These are phyloP conservation scores for Crithidia fasciculata DNA, from an alignment of 208 protist species.

Conservation along the genomic window DNA sequence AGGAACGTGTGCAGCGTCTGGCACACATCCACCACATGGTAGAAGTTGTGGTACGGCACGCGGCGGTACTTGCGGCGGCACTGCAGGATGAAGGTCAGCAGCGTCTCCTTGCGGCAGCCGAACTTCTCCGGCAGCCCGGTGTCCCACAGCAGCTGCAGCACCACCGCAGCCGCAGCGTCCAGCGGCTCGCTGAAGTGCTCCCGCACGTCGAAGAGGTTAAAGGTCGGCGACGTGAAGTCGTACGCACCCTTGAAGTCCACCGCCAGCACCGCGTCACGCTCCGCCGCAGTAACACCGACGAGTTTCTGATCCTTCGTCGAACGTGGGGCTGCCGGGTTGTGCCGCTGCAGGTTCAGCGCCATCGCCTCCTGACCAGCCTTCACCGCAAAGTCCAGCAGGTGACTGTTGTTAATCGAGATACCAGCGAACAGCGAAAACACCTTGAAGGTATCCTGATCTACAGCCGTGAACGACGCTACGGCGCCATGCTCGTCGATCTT, in stretches of 20 bases:
- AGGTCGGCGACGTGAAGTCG: slow-evolving; percentile 67
- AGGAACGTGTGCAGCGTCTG: slow-evolving; percentile 83
- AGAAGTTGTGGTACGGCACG: slow-evolving; percentile 92
- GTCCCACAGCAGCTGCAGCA: slow-evolving; percentile 53
- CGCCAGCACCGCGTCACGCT: slow-evolving; percentile 44
- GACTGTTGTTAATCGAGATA: slow-evolving; percentile 88
- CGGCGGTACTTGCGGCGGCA: slow-evolving; percentile 81
- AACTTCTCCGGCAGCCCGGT: slow-evolving; percentile 81
- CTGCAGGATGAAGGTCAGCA: slow-evolving; percentile 84
- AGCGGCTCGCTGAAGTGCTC: slow-evolving; percentile 50
- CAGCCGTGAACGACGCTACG: slow-evolving; percentile 53
- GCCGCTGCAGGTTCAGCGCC: slow-evolving; percentile 59
- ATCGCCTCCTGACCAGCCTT: slow-evolving; percentile 78
- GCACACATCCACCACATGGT: slow-evolving; percentile 84
- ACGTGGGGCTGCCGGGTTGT: slow-evolving; percentile 4
- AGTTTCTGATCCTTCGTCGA: slow-evolving; percentile 20
- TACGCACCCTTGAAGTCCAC: slow-evolving; percentile 40
- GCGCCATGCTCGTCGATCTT: slow-evolving; percentile 63
- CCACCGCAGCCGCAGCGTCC: slow-evolving; percentile 57
- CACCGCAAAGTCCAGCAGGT: slow-evolving; percentile 83
- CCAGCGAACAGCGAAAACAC: slow-evolving; percentile 85
- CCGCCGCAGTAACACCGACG: slow-evolving; percentile 42
- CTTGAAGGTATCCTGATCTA: slow-evolving; percentile 74
- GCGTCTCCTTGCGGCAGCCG: slow-evolving; percentile 63
- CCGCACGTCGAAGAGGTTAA: slow-evolving; percentile 74